Percentiles rank a stretch among this genome's conserved stretches.
phyloP scores from a whole-genome alignment of 345 rosid genomes.

The Nephelium lappaceum region DNA sequence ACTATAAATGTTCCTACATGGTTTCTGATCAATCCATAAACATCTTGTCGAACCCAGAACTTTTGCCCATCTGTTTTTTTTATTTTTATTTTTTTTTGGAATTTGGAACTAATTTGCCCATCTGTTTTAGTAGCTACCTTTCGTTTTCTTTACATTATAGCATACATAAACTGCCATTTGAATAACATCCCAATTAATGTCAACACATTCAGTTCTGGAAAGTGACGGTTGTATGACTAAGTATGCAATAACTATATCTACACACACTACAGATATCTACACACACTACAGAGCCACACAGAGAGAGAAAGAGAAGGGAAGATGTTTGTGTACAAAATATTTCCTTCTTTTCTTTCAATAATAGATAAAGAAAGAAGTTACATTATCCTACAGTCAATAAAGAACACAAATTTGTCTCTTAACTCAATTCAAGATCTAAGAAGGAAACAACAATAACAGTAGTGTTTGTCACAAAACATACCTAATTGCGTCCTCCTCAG shows the following conservation, averaged over 20 bases:
- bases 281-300: neutral
- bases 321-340: neutral
- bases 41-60: neutral
- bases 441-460: neutral
- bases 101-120: no score
- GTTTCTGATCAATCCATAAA: neutral
- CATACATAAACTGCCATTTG: neutral
- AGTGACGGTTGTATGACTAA: neutral
- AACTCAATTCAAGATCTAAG: constrained; percentile 4
- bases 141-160: neutral
- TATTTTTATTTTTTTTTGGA: no score
- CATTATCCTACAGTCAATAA: neutral
- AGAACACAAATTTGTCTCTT: neutral
- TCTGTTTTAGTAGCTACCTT: constrained; percentile 10
- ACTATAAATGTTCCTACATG: neutral
- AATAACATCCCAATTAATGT: neutral
- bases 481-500: constrained; percentile 69
- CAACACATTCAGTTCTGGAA: neutral
- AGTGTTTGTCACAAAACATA: constrained; percentile 19
- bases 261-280: neutral
- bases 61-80: constrained; percentile 1
- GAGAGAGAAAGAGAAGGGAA: neutral
- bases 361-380: neutral
- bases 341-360: no score
- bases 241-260: neutral